Conservation (phyloP, 2,329 filamentous ascomycete species). For the Incumbomyces delicatus region DNA sequence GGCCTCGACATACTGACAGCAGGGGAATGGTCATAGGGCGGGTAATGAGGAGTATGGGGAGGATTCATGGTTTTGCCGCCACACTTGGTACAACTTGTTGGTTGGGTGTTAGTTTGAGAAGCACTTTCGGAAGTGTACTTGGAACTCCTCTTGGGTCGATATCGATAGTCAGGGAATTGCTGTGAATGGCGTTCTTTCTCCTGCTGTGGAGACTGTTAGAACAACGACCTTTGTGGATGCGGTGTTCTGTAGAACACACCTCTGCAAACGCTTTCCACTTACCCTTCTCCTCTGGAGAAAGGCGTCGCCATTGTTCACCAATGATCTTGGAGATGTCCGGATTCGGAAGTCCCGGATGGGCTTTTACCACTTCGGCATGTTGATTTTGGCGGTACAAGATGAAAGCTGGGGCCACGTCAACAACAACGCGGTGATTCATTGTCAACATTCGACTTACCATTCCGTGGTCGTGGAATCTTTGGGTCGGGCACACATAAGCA, state of each 20-base stretch:
- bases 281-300: slow-evolving; percentile 63
- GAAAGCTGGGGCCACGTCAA: slow-evolving; percentile 58
- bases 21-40: background rate
- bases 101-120: background rate
- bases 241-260: slow-evolving; percentile 34
- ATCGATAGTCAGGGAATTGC: slow-evolving; percentile 88
- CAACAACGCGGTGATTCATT: slow-evolving; percentile 9
- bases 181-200: slow-evolving; percentile 83
- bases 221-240: slow-evolving; percentile 17
- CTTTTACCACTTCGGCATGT: slow-evolving; percentile 68
- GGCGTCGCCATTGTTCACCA: slow-evolving; percentile 78
- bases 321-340: slow-evolving; percentile 97
- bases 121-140: slow-evolving; percentile 19
- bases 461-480: slow-evolving; percentile 61
- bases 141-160: slow-evolving; percentile 63
- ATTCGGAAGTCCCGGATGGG: slow-evolving; percentile 83
- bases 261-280: slow-evolving; percentile 85
- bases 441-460: slow-evolving; percentile 46
- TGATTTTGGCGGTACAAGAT: slow-evolving; percentile 94
- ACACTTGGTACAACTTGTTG: slow-evolving; percentile 19
- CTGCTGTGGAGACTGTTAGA: slow-evolving; percentile 42
- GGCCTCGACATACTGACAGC: background rate
- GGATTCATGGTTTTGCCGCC: slow-evolving; percentile 40
- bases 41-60: slow-evolving; percentile 30
- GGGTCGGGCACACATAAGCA: slow-evolving; percentile 63